Conservation (phyloP, 768 basidiomycete species). For the Rhodosporidiobolus odoratus region DNA sequence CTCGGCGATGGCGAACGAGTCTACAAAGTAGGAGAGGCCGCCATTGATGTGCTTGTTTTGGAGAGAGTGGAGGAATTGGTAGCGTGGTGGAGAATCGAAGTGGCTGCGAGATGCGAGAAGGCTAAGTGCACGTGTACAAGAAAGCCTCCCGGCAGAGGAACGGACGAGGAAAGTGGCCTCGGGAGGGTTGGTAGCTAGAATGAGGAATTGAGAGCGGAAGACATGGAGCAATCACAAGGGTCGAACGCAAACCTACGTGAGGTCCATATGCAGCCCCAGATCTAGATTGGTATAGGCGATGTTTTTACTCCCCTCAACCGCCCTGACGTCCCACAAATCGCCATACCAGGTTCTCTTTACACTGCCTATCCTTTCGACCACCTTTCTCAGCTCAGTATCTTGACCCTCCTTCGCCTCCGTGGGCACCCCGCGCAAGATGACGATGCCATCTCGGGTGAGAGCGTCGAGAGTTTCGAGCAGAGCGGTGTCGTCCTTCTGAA, state of each 20-base stretch:
- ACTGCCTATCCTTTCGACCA: constrained; percentile 67
- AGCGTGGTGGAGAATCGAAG: constrained; percentile 82
- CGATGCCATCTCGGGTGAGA: constrained; percentile 64
- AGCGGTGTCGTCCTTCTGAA: constrained; percentile 50
- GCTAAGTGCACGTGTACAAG: too few species aligned
- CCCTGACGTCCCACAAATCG: constrained; percentile 57
- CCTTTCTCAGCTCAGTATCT: constrained; percentile 61
- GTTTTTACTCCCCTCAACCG: constrained; percentile 66
- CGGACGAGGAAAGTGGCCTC: too few species aligned
- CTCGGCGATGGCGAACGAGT: constrained; percentile 63
- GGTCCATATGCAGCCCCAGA: constrained; percentile 85
- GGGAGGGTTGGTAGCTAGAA: too few species aligned
- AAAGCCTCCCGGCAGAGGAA: too few species aligned
- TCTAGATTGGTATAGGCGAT: constrained; percentile 91
- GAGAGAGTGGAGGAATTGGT: constrained; percentile 86
- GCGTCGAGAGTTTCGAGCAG: constrained; percentile 63
- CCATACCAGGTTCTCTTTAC: constrained; percentile 87
- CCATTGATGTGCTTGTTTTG: constrained; percentile 62
- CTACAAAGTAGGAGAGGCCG: constrained; percentile 80
- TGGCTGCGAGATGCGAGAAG: constrained; percentile 55
- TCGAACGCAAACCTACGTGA: constrained; percentile 60
- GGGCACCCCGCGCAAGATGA: constrained; percentile 69
- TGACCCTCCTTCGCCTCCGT: constrained; percentile 57
- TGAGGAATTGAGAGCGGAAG: not conserved
- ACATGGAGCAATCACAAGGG: not conserved